A percentile compares a stretch with the other conserved stretches of the same genome.
Conservation (phyloP, 2,329 filamentous ascomycete species). For the Stemphylium vesicarium region DNA sequence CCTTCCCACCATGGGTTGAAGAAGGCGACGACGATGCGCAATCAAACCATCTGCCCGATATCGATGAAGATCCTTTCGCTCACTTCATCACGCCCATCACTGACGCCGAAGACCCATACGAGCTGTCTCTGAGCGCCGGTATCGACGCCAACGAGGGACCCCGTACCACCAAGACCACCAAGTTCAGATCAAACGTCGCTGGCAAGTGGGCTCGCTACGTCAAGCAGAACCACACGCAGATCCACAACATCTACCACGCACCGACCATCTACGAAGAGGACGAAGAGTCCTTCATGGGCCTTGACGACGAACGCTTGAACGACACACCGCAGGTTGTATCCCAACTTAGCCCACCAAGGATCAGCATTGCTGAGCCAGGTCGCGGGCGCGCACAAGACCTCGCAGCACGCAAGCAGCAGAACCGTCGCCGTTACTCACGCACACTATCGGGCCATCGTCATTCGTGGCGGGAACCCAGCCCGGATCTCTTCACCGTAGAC, state of each 20-base stretch:
- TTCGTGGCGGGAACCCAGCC: slow-evolving; percentile 51
- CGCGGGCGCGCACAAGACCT: slow-evolving; percentile 48
- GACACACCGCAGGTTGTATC: slow-evolving; percentile 37
- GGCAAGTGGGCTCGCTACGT: slow-evolving; percentile 52
- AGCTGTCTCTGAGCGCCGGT: slow-evolving; percentile 49
- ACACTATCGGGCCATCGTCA: slow-evolving; percentile 50
- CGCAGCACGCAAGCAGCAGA: slow-evolving; percentile 36
- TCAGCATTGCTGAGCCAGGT: slow-evolving; percentile 40
- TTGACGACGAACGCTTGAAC: slow-evolving; percentile 45
- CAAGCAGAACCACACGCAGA: slow-evolving; percentile 41
- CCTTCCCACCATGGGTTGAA: slow-evolving; percentile 45
- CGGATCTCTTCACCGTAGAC: slow-evolving; percentile 51
- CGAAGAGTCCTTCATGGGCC: slow-evolving; percentile 48
- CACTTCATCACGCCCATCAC: slow-evolving; percentile 52
- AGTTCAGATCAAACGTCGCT: slow-evolving; percentile 49
- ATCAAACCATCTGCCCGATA: slow-evolving; percentile 42
- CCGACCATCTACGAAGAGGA: slow-evolving; percentile 37
- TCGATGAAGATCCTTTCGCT: slow-evolving; percentile 53
- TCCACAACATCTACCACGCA: slow-evolving; percentile 44
- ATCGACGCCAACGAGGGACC: slow-evolving; percentile 43
- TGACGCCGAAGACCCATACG: slow-evolving; percentile 51
- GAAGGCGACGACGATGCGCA: slow-evolving; percentile 28
- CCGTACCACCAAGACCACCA: slow-evolving; percentile 41
- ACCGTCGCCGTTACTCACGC: slow-evolving; percentile 41
- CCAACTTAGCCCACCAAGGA: slow-evolving; percentile 38